phyloP scores from a whole-genome alignment of 495 filamentous ascomycete species.

The Pyrenopolyporus hunteri region DNA sequence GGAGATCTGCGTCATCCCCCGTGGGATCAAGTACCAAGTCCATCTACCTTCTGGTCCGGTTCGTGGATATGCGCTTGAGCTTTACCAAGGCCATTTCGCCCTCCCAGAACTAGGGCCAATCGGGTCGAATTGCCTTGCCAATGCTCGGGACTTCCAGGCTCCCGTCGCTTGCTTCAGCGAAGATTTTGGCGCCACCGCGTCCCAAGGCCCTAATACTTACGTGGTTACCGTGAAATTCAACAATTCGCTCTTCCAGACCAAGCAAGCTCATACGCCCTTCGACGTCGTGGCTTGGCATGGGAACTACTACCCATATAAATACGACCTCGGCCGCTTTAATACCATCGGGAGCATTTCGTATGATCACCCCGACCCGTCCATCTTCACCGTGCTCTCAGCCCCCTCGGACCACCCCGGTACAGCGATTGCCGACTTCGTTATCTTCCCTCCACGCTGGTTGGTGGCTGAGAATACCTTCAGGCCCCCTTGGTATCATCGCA shows the following conservation, averaged over 20 bases:
- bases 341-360: constrained; percentile 76
- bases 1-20: constrained; percentile 87
- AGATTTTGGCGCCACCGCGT: constrained; percentile 48
- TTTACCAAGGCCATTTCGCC: constrained; percentile 83
- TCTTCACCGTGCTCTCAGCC: constrained; percentile 80
- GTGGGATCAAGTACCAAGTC: constrained; percentile 81
- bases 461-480: constrained; percentile 80
- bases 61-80: constrained; percentile 84
- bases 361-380: constrained; percentile 81
- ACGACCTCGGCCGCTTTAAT: constrained; percentile 81
- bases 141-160: constrained; percentile 86
- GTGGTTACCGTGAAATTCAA: constrained; percentile 78
- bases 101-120: constrained; percentile 91
- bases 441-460: constrained; percentile 83
- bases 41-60: constrained; percentile 66
- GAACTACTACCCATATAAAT: constrained; percentile 82
- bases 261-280: constrained; percentile 76
- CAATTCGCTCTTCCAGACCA: constrained; percentile 75
- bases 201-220: constrained; percentile 55
- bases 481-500: constrained; percentile 83
- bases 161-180: constrained; percentile 80
- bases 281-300: constrained; percentile 85
- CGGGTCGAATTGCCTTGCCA: constrained; percentile 85
- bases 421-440: constrained; percentile 81
- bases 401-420: constrained; percentile 65